phyloP scores from a whole-genome alignment of 768 basidiomycete species.

The Boletus rufocinnamomeus region DNA sequence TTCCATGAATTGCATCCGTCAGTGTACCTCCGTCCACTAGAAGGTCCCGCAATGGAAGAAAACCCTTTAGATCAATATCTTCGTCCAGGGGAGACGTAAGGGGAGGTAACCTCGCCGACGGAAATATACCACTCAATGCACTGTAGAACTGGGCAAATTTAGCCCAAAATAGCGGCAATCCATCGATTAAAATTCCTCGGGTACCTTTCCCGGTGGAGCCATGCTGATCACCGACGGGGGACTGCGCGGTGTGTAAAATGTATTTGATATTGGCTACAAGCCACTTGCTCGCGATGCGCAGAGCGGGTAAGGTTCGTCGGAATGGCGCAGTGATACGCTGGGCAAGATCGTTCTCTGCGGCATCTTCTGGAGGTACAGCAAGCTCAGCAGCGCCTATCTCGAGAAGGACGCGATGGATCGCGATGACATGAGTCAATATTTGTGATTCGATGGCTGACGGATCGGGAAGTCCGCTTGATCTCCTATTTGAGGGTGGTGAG shows the following conservation, averaged over 20 bases:
- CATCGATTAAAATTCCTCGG: slow-evolving; percentile 32
- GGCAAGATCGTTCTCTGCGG: slow-evolving; percentile 61
- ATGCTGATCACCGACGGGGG: slow-evolving; percentile 24
- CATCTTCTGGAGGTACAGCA: slow-evolving; percentile 53
- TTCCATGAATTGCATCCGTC: slow-evolving; percentile 18
- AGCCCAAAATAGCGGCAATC: slow-evolving; percentile 64
- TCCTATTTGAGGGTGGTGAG: slow-evolving; percentile 32
- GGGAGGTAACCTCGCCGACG: slow-evolving; percentile 56
- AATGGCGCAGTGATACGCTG: slow-evolving; percentile 85
- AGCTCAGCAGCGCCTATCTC: slow-evolving; percentile 67
- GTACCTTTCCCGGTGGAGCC: slow-evolving; percentile 18
- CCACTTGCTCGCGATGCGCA: slow-evolving; percentile 92
- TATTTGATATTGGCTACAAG: slow-evolving; percentile 74
- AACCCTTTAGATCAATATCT: slow-evolving; percentile 86
- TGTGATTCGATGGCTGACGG: slow-evolving; percentile 56
- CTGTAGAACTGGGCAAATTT: slow-evolving; percentile 67
- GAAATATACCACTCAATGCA: slow-evolving; percentile 67
- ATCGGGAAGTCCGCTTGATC: slow-evolving; percentile 23
- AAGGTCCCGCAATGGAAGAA: slow-evolving; percentile 73
- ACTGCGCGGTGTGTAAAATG: slow-evolving; percentile 47
- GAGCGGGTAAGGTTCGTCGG: slow-evolving; percentile 79
- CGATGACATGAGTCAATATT: slow-evolving; percentile 67
- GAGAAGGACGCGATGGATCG: slow-evolving; percentile 62
- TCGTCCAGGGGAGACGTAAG: slow-evolving; percentile 76
- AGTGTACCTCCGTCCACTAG: slow-evolving; percentile 39